A percentile compares a stretch with the other conserved stretches of the same genome.
These are phyloP conservation scores for Chimonanthus praecox DNA, from an alignment of 164 flowering plant genomes.

Conservation along the genomic window DNA sequence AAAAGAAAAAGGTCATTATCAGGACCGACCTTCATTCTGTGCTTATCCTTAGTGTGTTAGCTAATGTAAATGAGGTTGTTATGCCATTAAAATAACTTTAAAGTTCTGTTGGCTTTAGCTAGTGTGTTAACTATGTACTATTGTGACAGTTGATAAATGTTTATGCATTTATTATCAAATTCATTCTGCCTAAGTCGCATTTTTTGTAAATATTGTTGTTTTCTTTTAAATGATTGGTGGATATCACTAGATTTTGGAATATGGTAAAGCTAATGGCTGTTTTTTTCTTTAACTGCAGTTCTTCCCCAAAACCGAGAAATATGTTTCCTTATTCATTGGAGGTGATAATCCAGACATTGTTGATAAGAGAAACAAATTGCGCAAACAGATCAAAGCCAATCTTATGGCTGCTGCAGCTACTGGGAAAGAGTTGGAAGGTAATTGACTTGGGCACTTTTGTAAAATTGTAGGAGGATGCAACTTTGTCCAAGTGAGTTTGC, in stretches of 20 bases:
- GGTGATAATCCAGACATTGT: conserved; percentile 62
- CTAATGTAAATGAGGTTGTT: no score
- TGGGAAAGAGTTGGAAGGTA: conserved; percentile 98
- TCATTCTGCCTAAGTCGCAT: neutral
- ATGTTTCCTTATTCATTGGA: conserved; percentile 80
- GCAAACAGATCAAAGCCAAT: conserved; percentile 87
- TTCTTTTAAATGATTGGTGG: no score
- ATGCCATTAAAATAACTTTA: no score
- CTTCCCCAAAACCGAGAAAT: conserved; percentile 92
- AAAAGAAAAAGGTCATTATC: no score
- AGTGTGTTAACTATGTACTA: no score
- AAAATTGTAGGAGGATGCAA: neutral
- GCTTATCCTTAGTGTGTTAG: no score
- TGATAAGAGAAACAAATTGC: conserved; percentile 70
- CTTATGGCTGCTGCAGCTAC: conserved; percentile 86
- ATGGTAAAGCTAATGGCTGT: neutral
- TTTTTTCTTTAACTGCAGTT: conserved; percentile 49
- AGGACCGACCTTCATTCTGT: no score
- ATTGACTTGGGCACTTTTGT: conserved; percentile 8
- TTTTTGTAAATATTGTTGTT: no score
- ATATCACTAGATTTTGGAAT: neutral
- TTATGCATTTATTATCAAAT: neutral
- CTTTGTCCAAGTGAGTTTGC: neutral
- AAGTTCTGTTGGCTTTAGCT: no score
- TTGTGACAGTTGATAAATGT: no score